Conservation (phyloP, 495 filamentous ascomycete species). For the Clohesyomyces aquaticus region DNA sequence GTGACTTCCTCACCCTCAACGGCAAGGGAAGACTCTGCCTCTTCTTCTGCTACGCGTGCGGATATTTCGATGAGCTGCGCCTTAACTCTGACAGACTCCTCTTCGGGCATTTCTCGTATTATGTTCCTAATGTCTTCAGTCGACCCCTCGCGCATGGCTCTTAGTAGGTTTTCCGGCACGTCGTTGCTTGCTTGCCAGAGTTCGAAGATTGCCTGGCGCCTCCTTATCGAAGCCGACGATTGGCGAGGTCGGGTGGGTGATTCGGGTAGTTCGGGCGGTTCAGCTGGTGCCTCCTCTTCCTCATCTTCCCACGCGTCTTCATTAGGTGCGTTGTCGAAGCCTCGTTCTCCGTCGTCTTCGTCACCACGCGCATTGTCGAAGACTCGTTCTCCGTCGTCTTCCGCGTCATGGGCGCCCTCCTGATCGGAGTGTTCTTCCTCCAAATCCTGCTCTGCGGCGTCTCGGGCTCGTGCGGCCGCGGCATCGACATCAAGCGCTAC, state of each 20-base stretch:
- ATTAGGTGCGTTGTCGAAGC: slow-evolving; percentile 26
- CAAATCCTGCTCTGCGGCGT: slow-evolving; percentile 43
- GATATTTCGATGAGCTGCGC: slow-evolving; percentile 17
- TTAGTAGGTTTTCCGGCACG: slow-evolving; percentile 27
- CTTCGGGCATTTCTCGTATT: slow-evolving; percentile 26
- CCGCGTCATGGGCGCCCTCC: slow-evolving; percentile 37
- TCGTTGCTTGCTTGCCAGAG: slow-evolving; percentile 23
- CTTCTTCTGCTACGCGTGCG: not conserved
- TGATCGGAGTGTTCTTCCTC: slow-evolving; percentile 35
- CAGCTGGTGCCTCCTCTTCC: not conserved
- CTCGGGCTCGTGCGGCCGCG: slow-evolving; percentile 34
- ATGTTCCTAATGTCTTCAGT: slow-evolving; percentile 24
- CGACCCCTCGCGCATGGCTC: slow-evolving; percentile 25
- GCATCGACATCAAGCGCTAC: slow-evolving; percentile 42
- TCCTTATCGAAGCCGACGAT: not conserved
- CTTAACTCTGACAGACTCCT: slow-evolving; percentile 24
- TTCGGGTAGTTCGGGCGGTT: too few species aligned
- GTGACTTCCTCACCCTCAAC: not conserved
- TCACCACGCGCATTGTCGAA: slow-evolving; percentile 31
- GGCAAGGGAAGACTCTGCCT: too few species aligned
- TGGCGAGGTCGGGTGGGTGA: not conserved
- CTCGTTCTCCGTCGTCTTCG: slow-evolving; percentile 26
- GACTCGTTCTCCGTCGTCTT: slow-evolving; percentile 7
- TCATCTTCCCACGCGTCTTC: slow-evolving; percentile 12
- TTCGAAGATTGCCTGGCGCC: slow-evolving; percentile 1